These are phyloP conservation scores for Pelagophyceae sp. DNA, from an alignment of 352 stramenopile genomes.

Conservation along the genomic window DNA sequence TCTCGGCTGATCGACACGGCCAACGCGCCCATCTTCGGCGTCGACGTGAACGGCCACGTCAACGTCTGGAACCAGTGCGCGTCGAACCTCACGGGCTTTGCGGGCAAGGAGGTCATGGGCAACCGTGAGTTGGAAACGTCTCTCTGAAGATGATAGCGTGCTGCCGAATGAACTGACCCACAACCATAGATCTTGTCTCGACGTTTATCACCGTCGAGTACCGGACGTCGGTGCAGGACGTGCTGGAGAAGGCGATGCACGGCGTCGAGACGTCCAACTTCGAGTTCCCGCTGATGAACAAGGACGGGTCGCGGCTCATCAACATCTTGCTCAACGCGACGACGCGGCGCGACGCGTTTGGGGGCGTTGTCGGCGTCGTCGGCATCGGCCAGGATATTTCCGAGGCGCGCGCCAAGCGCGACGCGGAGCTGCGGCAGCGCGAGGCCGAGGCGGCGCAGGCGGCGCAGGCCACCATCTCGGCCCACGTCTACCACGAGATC, in stretches of 20 bases:
- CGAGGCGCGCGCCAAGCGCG: slow-evolving; percentile 47
- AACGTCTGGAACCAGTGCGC: slow-evolving; percentile 80
- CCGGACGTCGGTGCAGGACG: not conserved
- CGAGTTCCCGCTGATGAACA: slow-evolving; percentile 68
- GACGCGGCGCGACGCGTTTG: slow-evolving; percentile 53
- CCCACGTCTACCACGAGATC: slow-evolving; percentile 44
- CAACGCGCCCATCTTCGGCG: slow-evolving; percentile 46
- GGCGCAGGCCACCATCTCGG: slow-evolving; percentile 41
- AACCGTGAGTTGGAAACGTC: no score
- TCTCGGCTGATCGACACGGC: slow-evolving; percentile 42
- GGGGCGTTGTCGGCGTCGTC: slow-evolving; percentile 65
- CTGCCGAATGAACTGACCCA: no score
- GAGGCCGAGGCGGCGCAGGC: slow-evolving; percentile 40
- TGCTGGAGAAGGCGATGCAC: slow-evolving; percentile 45
- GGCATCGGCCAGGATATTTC: slow-evolving; percentile 56
- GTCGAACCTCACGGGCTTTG: slow-evolving; percentile 72
- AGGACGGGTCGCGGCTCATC: slow-evolving; percentile 55
- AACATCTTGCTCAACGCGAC: slow-evolving; percentile 66
- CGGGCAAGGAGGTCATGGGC: slow-evolving; percentile 65
- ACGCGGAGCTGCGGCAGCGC: slow-evolving; percentile 51
- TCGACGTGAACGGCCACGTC: slow-evolving; percentile 63
- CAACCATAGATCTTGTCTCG: slow-evolving; percentile 64
- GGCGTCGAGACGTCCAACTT: slow-evolving; percentile 67
- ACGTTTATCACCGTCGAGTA: slow-evolving; percentile 33
- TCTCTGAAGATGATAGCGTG: no score